Evolutionary conservation across 2,329 filamentous ascomycete genomes (phyloP).

Genomic region (Lachnellula suecica): DNA sequence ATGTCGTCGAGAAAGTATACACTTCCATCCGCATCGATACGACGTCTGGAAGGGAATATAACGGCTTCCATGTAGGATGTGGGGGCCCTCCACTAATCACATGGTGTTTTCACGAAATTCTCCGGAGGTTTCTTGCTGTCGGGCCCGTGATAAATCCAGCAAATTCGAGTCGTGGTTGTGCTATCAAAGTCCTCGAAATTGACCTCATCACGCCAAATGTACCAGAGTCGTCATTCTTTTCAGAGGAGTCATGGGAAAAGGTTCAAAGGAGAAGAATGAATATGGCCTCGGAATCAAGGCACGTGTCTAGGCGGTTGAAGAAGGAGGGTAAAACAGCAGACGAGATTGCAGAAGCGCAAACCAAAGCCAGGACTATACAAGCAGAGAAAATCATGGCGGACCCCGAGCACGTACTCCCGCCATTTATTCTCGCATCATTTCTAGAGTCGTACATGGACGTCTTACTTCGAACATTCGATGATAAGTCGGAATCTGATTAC

Average conservation of each 20-base stretch:
- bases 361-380: too few species aligned
- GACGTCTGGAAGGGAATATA: background rate
- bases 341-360: background rate
- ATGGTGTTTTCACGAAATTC: background rate
- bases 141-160: constrained; percentile 1
- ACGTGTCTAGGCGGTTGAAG: too few species aligned
- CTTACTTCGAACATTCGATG: background rate
- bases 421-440: background rate
- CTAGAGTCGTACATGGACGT: background rate
- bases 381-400: too few species aligned
- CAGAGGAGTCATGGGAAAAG: too few species aligned
- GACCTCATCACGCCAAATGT: too few species aligned
- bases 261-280: too few species aligned
- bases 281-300: too few species aligned
- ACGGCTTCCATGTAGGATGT: background rate
- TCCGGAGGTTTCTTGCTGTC: background rate
- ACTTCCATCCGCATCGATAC: background rate
- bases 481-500: too few species aligned
- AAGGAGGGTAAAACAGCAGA: background rate
- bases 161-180: too few species aligned
- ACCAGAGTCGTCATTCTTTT: too few species aligned
- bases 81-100: background rate
- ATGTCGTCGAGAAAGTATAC: background rate
- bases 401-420: background rate
- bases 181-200: too few species aligned